phyloP scores from a whole-genome alignment of 495 filamentous ascomycete genomes.

The Cenococcum geophilum region DNA sequence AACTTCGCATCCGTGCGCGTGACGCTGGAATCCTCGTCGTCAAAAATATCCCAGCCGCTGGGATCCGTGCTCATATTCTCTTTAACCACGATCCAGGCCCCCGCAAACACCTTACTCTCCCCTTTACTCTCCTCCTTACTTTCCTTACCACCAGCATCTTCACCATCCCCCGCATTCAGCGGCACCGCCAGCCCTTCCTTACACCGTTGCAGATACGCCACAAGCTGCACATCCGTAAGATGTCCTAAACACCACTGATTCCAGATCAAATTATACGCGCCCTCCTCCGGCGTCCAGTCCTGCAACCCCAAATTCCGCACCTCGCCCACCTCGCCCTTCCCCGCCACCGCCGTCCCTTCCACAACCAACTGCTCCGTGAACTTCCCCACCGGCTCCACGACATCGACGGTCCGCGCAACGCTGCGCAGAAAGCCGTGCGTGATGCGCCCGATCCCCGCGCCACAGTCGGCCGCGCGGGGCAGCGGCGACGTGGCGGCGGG shows the following conservation, averaged over 20 bases:
- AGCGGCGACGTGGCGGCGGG: conserved; percentile 33
- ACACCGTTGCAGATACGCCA: conserved; percentile 60
- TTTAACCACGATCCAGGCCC: conserved; percentile 68
- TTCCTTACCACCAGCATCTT: too few relatives aligned
- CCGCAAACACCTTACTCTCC: neutral
- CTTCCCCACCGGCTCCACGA: conserved; percentile 55
- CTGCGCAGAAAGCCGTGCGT: conserved; percentile 52
- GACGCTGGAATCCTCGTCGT: conserved; percentile 72
- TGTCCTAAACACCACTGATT: conserved; percentile 94
- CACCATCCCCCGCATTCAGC: neutral
- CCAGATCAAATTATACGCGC: conserved; percentile 58
- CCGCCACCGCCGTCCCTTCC: conserved; percentile 31
- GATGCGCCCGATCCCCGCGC: conserved; percentile 58
- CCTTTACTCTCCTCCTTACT: neutral
- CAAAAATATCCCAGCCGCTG: conserved; percentile 59
- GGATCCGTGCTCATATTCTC: conserved; percentile 69
- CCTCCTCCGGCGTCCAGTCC: conserved; percentile 56
- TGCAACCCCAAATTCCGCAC: conserved; percentile 72
- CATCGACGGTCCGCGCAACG: conserved; percentile 50
- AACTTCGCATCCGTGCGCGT: conserved; percentile 70
- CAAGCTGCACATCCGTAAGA: conserved; percentile 71
- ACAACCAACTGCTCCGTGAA: conserved; percentile 40
- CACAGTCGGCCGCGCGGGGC: conserved; percentile 50
- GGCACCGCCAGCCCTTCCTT: conserved; percentile 45
- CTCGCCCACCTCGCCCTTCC: conserved; percentile 44